Conservation (phyloP, 2,329 filamentous ascomycete genomes). For the Fusarium zealandicum region DNA sequence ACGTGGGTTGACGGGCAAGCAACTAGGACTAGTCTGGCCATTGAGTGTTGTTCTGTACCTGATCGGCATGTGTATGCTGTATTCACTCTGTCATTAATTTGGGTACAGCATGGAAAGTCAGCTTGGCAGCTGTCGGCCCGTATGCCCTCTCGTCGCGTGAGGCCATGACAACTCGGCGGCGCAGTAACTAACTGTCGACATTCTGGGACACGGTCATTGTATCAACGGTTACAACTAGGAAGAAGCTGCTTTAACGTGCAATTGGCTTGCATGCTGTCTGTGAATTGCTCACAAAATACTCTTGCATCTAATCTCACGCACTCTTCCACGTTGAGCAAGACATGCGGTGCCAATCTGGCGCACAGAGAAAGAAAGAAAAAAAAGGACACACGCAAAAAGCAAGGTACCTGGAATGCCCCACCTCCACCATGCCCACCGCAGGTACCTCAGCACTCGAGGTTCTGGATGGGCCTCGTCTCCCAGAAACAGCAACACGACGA, state of each 20-base stretch:
- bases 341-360: conserved; percentile 33
- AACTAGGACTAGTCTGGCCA: conserved; percentile 22
- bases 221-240: too few relatives aligned
- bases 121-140: conserved; percentile 33
- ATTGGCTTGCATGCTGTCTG: too few relatives aligned
- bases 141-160: conserved; percentile 25
- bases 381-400: conserved; percentile 16
- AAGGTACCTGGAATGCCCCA: conserved; percentile 30
- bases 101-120: conserved; percentile 3
- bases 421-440: conserved; percentile 14
- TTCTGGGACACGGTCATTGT: too few relatives aligned
- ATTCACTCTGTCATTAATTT: conserved; percentile 8
- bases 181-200: neutral
- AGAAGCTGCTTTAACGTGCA: too few relatives aligned
- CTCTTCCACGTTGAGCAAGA: conserved; percentile 15
- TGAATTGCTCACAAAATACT: conserved; percentile 3
- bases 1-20: conserved; percentile 16
- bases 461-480: conserved; percentile 17
- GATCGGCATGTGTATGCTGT: conserved; percentile 34
- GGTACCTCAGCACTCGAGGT: conserved; percentile 3
- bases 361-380: conserved; percentile 8
- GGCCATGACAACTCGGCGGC: conserved; percentile 6
- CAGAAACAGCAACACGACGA: conserved; percentile 31
- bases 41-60: conserved; percentile 37
- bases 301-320: conserved; percentile 6